Base-by-base conservation (phyloP, 768 basidiomycete species). In the Mycena leptocephala region DNA sequence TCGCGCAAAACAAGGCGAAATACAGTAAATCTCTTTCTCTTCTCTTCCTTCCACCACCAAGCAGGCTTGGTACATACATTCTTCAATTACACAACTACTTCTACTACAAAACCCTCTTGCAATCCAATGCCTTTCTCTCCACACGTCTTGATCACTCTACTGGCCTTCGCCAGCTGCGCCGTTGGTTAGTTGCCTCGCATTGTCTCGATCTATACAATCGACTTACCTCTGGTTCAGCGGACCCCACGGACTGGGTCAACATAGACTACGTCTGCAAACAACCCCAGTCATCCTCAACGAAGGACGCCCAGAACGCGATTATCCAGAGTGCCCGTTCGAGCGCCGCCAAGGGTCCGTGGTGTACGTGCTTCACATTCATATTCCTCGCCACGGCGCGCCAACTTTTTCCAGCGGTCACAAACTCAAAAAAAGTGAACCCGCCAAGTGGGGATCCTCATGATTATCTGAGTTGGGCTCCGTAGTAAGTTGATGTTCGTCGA, bases 381-480 rank as follows among this genome's bases (percentile, higher is more conserved):
- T 37, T 11, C 22, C 46, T 48, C 55, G 26, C 33, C 39, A 43
- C 20, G 35, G 33, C 35, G 53, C 53, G 59, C n/a, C 35, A 22
- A 58, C 41, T 14, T 9, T 70, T 37, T 30, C 35, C 77, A 89
- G 89, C 83, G 65, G 79, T 90, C 39, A 83, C 83, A 37, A 86
- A 84, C 62, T 24, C 77, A 14, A 76, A 81, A 20, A 78, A 68
- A 18, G 51, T 75, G 24, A 37, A 81, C 18, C 81, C 85, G 18
- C 83, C 85, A 1, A 85, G 83, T 62, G 59, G 79, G 32, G 74
- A 91, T 73, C 53, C 80, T 10, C 87, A 85, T 43, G 91, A 92
- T 80, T 92, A 92, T 78, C 80, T 92, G 69, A 91, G 90, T 74
- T 92, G 88, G 88, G 91, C 90, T 22, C 91, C 91, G 4, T 92